Conservation (phyloP, 108 stramenopile species). For the Nitzschia sp. region DNA sequence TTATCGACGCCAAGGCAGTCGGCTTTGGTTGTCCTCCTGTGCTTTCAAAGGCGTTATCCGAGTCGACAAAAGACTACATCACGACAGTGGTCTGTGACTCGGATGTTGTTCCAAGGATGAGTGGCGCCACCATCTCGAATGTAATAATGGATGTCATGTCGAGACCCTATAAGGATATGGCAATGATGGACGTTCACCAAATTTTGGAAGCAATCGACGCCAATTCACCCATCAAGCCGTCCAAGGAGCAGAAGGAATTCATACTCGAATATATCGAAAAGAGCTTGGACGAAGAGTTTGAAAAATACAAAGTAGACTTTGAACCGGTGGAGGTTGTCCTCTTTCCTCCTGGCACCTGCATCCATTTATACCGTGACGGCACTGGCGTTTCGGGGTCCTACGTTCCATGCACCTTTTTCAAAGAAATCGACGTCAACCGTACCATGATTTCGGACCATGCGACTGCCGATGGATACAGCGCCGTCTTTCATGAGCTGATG, state of each 20-base stretch:
- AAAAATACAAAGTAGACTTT: slow-evolving; percentile 6
- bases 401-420: slow-evolving; percentile 63
- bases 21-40: slow-evolving; percentile 83
- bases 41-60: slow-evolving; percentile 56
- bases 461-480: slow-evolving; percentile 56
- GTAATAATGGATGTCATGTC: slow-evolving; percentile 53
- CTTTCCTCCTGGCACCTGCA: slow-evolving; percentile 58
- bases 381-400: slow-evolving; percentile 58
- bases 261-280: slow-evolving; percentile 17
- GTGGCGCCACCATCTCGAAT: slow-evolving; percentile 60
- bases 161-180: slow-evolving; percentile 6
- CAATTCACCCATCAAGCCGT: slow-evolving; percentile 5
- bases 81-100: slow-evolving; percentile 73
- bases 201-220: slow-evolving; percentile 9
- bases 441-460: slow-evolving; percentile 79
- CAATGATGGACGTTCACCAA: slow-evolving; percentile 8
- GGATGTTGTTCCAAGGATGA: slow-evolving; percentile 75
- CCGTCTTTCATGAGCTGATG: slow-evolving; percentile 9
- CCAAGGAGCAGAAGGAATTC: slow-evolving; percentile 3
- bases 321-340: slow-evolving; percentile 25
- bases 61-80: slow-evolving; percentile 64
- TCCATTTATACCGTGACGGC: slow-evolving; percentile 82
- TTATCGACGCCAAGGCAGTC: slow-evolving; percentile 53
- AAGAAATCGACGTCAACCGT: slow-evolving; percentile 64
- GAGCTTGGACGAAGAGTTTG: slow-evolving; percentile 11